Evolutionary conservation across 2,329 filamentous ascomycete genomes (phyloP).

Genomic region (Diatrype stigma): DNA sequence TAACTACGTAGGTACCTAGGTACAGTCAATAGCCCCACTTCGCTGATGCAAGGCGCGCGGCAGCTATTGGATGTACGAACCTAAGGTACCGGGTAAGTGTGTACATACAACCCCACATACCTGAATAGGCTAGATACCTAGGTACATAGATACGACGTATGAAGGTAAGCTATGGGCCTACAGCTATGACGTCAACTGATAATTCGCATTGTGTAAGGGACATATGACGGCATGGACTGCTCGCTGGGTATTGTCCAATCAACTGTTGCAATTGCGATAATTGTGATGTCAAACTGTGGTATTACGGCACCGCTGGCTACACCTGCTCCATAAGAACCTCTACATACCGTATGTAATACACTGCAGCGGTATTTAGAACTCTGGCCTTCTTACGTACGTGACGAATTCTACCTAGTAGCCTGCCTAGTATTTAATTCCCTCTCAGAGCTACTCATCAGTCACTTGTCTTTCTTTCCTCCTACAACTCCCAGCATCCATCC

Average conservation of each 20-base stretch:
- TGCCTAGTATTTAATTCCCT: slow-evolving; percentile 9
- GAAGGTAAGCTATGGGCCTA: neutral
- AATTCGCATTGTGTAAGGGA: neutral
- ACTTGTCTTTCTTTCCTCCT: neutral
- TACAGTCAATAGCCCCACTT: too few species aligned
- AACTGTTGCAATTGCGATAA: neutral
- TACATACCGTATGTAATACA: neutral
- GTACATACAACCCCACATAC: too few species aligned
- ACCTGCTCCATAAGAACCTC: neutral
- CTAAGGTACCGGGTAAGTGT: too few species aligned
- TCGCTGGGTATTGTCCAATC: neutral
- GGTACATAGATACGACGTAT: too few species aligned
- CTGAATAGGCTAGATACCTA: too few species aligned
- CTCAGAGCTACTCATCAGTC: neutral
- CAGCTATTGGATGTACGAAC: too few species aligned
- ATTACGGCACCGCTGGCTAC: too few species aligned
- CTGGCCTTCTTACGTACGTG: neutral
- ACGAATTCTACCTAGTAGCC: neutral
- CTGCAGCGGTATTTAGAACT: too few species aligned
- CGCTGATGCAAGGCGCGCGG: too few species aligned
- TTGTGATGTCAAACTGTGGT: neutral
- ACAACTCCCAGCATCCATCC: slow-evolving; percentile 1
- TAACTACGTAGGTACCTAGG: too few species aligned
- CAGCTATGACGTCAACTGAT: neutral
- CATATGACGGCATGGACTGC: neutral